Conservation (phyloP, 192 early-diverging fungal genomes). For the Helicostylum pulchrum region DNA sequence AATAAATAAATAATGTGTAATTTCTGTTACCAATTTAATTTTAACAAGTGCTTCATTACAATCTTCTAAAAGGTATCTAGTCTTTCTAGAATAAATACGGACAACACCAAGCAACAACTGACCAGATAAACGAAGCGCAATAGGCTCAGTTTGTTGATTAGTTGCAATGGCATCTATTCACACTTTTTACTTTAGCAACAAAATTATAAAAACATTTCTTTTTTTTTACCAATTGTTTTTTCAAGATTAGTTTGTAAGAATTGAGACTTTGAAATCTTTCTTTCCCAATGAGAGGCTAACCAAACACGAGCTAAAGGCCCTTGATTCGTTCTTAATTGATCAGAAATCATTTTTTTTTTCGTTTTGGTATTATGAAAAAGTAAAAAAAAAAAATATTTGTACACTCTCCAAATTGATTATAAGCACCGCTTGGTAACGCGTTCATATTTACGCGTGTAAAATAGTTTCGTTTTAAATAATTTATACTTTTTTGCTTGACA, state of each 20-base stretch:
- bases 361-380: background rate
- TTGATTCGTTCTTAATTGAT: constrained; percentile 77
- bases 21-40: constrained; percentile 80
- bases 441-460: too few species aligned
- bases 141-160: constrained; percentile 69
- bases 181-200: background rate
- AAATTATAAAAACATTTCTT: background rate
- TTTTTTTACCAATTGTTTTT: constrained; percentile 68
- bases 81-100: constrained; percentile 94
- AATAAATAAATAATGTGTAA: background rate
- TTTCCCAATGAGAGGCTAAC: constrained; percentile 97
- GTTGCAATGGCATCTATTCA: constrained; percentile 78
- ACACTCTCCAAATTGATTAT: too few species aligned
- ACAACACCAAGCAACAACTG: constrained; percentile 95
- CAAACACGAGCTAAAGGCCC: constrained; percentile 94
- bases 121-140: constrained; percentile 92
- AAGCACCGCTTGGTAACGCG: too few species aligned
- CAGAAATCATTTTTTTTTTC: constrained; percentile 43
- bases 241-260: constrained; percentile 92
- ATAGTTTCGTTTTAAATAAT: too few species aligned
- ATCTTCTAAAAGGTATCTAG: constrained; percentile 94
- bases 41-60: constrained; percentile 94
- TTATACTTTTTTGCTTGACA: too few species aligned
- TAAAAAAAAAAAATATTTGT: background rate
- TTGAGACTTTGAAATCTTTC: constrained; percentile 94